These are phyloP conservation scores for Pseudocercospora vitis DNA, from an alignment of 2,329 filamentous ascomycete genomes.

Conservation along the genomic window DNA sequence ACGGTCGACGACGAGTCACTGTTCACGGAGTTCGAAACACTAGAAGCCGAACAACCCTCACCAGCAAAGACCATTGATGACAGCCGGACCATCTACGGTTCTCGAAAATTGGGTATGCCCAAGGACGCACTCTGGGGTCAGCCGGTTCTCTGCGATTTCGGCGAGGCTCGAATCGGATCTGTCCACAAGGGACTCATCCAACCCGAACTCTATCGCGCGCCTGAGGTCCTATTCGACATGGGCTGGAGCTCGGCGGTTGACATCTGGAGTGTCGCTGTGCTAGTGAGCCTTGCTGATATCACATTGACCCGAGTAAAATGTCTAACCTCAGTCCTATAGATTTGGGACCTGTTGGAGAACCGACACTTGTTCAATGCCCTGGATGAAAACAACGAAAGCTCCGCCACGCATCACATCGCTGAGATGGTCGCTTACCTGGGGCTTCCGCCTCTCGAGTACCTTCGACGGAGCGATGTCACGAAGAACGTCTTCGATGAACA, in stretches of 20 bases:
- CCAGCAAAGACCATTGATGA: background rate
- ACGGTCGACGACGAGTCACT: conserved; percentile 1
- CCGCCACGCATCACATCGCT: conserved; percentile 28
- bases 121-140: conserved; percentile 6
- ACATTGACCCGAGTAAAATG: background rate
- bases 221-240: conserved; percentile 16
- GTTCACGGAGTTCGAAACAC: background rate
- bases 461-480: conserved; percentile 8
- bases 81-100: conserved; percentile 22
- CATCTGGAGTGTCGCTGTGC: conserved; percentile 15
- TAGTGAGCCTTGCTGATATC: conserved; percentile 6
- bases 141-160: conserved; percentile 19
- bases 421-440: conserved; percentile 33
- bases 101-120: conserved; percentile 22
- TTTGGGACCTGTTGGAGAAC: conserved; percentile 40
- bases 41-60: background rate
- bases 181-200: conserved; percentile 7
- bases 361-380: conserved; percentile 37
- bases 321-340: conserved; percentile 21
- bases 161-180: conserved; percentile 8
- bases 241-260: conserved; percentile 11
- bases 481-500: background rate
- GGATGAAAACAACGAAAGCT: conserved; percentile 20
- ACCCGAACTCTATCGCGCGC: conserved; percentile 14
- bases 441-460: conserved; percentile 25